Base-by-base conservation (phyloP, 192 early-diverging fungal genomes). In the Backusella liffmaniae region DNA sequence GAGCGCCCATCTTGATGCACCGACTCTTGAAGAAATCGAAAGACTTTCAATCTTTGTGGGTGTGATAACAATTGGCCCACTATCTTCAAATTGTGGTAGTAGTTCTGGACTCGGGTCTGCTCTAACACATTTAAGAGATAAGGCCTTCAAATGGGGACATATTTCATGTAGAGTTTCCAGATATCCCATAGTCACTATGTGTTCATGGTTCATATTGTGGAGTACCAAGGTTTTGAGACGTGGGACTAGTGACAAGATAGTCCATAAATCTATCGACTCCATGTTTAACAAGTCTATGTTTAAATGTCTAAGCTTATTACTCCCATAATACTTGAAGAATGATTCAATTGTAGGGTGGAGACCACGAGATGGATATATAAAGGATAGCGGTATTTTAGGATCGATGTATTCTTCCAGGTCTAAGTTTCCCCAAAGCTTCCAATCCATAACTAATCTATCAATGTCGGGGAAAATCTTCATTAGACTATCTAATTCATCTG, bases 121-220 rank as follows among this genome's bases (percentile, higher is more conserved):
- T 46, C 70, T 39, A 49, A 16, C 26, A 32, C 70, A 71, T 34
- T 71, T 71, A 26, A 71, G 46, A 42, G 41, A 36, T 5, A 71
- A 41, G 7, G 13, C 18, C 4, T 16, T 46, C 26, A 71, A 29
- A 7, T 71, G 23, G 5, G 70, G 70, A 32, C 70, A 71, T 26
- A 49, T 16, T 13, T 10, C n/a, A 44, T 71, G 70, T 30, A 71
- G 15, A 13, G 23, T n/a, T 18, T 71, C 70, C 4, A 71, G 26
- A 71, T 71, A 71, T 18, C 70, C 70, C 39, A 71, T 21, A 8
- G 70, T 71, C 29, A 71, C 41, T 21, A 71, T 71, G 16, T 71
- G 70, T 34, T 71, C 70, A 49, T 71, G 42, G 7, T 71, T 71
- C n/a, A 71, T 21, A 10, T 71, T 71, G 29, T 23, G n/a, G 12